These are phyloP conservation scores for Fusarium kyushuense DNA, from an alignment of 2,329 filamentous ascomycete genomes.

Conservation along the genomic window DNA sequence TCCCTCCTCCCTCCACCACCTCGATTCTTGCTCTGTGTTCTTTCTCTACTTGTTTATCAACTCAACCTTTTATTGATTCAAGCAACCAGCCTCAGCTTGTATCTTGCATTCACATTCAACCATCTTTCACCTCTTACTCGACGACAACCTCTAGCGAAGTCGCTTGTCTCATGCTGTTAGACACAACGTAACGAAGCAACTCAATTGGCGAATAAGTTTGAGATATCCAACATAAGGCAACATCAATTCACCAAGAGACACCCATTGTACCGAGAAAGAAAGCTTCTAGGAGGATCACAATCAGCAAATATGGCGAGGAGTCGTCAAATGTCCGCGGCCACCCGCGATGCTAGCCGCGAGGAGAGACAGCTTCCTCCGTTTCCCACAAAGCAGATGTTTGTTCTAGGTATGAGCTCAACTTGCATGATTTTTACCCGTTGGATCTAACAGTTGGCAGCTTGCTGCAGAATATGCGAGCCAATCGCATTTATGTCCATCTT, in stretches of 20 bases:
- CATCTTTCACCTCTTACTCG: constrained; percentile 6
- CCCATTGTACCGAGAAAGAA: constrained; percentile 14
- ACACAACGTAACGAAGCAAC: constrained; percentile 19
- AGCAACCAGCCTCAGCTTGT: constrained; percentile 8
- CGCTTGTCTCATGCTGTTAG: constrained; percentile 21
- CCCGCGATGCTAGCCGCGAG: constrained; percentile 41
- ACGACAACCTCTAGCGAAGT: constrained; percentile 22
- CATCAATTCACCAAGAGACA: neutral
- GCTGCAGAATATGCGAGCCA: constrained; percentile 96
- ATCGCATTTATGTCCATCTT: constrained; percentile 99
- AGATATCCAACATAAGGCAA: neutral
- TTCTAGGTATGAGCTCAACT: constrained; percentile 57
- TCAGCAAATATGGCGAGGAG: constrained; percentile 49
- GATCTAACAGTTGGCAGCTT: constrained; percentile 64
- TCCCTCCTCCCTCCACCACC: constrained; percentile 38
- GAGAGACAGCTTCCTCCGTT: constrained; percentile 51
- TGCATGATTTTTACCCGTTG: neutral
- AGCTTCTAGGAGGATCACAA: constrained; percentile 25
- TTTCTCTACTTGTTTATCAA: constrained; percentile 23
- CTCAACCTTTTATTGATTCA: constrained; percentile 8
- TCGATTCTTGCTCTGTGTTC: constrained; percentile 18
- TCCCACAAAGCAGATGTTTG: constrained; percentile 62
- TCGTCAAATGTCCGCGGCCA: constrained; percentile 41
- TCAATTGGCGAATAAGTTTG: constrained; percentile 18
- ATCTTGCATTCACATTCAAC: constrained; percentile 2